These are phyloP conservation scores for Auricularia sp. DNA, from an alignment of 768 basidiomycete species.

Conservation along the genomic window DNA sequence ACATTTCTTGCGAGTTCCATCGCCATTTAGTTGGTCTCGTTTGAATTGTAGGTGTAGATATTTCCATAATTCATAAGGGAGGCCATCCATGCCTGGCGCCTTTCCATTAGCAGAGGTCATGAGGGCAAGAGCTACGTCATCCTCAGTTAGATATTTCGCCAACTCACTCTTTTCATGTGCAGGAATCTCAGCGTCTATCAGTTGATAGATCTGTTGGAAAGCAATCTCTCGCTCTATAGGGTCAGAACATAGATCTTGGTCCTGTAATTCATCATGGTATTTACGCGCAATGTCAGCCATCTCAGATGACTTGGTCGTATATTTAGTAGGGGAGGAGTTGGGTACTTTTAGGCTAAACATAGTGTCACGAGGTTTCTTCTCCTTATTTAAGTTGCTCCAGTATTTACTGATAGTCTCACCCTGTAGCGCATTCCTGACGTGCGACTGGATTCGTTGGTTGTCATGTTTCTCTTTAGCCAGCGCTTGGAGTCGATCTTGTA, in stretches of 20 bases:
- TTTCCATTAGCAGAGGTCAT: not conserved
- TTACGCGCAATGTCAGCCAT: not conserved
- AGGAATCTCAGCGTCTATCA: not conserved
- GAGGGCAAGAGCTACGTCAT: not conserved
- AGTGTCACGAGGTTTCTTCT: not conserved
- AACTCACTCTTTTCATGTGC: constrained; percentile 19
- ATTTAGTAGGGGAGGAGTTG: not conserved
- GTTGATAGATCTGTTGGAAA: not conserved
- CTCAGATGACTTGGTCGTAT: not conserved
- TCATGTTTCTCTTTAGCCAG: not conserved
- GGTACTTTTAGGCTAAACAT: not conserved
- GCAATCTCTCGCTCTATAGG: not conserved
- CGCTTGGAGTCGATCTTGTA: not conserved
- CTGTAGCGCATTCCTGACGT: not conserved
- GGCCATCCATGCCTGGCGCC: not conserved
- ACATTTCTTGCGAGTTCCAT: not conserved
- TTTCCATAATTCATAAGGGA: not conserved
- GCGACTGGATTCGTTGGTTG: not conserved
- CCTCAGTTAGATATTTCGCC: constrained; percentile 6
- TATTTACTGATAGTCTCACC: not conserved
- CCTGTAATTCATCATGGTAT: not conserved
- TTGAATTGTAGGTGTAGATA: not conserved
- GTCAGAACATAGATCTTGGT: not conserved
- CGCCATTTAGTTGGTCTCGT: not conserved
- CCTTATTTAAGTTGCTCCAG: not conserved